phyloP scores from a whole-genome alignment of 805 yeast genomes.

The Monosporozyma servazzii region DNA sequence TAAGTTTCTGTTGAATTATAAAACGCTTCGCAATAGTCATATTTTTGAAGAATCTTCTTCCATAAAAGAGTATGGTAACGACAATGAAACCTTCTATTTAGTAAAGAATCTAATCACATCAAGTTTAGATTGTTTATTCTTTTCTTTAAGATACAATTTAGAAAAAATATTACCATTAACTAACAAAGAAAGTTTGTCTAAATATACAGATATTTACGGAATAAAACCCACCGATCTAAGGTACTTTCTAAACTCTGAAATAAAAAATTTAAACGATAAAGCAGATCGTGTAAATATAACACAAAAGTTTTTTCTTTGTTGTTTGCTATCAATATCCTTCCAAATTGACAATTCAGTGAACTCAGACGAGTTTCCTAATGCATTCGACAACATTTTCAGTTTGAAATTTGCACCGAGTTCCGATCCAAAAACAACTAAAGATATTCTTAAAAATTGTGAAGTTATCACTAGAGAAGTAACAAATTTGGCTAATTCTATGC shows the following conservation, averaged over 20 bases:
- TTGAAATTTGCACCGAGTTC: not conserved
- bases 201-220: slow-evolving; percentile 38
- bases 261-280: slow-evolving; percentile 23
- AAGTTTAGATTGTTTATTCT: slow-evolving; percentile 21
- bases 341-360: not conserved
- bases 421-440: not conserved
- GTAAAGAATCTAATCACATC: slow-evolving; percentile 28
- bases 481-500: not conserved
- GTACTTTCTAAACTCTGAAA: slow-evolving; percentile 14
- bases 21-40: slow-evolving; percentile 11
- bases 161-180: slow-evolving; percentile 24
- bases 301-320: slow-evolving; percentile 37
- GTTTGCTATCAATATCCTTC: slow-evolving; percentile 30
- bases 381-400: not conserved
- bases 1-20: slow-evolving; percentile 22
- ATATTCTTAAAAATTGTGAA: not conserved
- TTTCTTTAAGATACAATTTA: slow-evolving; percentile 22
- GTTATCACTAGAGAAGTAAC: not conserved
- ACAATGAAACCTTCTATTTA: not conserved
- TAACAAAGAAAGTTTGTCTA: slow-evolving; percentile 29
- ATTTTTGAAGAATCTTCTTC: not conserved
- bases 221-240: slow-evolving; percentile 27
- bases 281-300: slow-evolving; percentile 31
- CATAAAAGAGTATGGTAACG: not conserved
- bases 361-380: not conserved